Conservation (phyloP, 257 asterid genomes). For the Solanum acaule region DNA sequence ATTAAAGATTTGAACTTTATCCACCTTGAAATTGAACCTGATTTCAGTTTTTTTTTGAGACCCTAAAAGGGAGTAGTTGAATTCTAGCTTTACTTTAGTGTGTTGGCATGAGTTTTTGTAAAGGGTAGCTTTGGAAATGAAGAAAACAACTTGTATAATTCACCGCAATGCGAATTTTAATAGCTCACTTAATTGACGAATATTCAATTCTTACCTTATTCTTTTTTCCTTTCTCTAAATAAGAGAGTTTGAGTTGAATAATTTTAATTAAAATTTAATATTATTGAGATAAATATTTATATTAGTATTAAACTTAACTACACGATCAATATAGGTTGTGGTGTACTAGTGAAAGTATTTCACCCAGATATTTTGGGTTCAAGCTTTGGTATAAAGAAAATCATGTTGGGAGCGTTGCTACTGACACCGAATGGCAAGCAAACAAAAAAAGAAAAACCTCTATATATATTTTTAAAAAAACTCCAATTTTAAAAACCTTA, state of each 20-base stretch:
- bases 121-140: constrained; percentile 4
- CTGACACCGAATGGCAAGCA: no score
- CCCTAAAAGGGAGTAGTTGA: background rate
- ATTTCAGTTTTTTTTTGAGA: background rate
- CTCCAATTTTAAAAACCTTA: background rate
- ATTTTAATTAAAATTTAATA: no score
- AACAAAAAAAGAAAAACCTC: no score
- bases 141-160: background rate
- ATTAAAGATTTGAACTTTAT: background rate
- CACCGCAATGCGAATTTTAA: background rate
- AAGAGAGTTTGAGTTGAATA: no score
- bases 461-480: no score
- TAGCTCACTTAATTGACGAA: background rate
- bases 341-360: no score
- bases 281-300: background rate
- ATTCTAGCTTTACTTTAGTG: background rate
- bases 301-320: no score
- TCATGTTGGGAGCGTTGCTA: no score
- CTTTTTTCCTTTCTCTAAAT: background rate
- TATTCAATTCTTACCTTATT: background rate
- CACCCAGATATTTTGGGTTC: no score
- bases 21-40: background rate
- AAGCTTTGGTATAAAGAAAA: no score
- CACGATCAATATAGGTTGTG: no score
- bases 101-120: background rate